A percentile compares a stretch with the other conserved stretches of the same genome.
Evolutionary conservation across 768 basidiomycete genomes (phyloP).

Genomic region (Russula lepida): DNA sequence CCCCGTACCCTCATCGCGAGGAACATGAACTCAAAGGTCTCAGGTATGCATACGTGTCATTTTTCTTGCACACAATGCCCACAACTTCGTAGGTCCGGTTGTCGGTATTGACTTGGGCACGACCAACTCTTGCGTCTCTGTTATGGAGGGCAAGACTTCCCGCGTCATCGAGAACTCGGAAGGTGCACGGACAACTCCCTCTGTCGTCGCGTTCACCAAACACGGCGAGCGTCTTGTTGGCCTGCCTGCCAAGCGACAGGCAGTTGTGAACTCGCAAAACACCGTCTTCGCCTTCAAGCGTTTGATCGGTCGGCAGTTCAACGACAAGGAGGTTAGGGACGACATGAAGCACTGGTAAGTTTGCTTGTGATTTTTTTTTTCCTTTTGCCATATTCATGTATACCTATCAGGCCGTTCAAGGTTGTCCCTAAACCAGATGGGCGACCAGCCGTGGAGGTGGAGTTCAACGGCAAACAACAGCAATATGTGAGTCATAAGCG

Average conservation of each 20-base stretch:
- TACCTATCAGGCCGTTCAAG: constrained; percentile 60
- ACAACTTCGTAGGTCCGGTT: constrained; percentile 55
- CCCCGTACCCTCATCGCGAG: constrained; percentile 72
- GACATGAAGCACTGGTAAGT: constrained; percentile 79
- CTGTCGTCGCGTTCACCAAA: constrained; percentile 97
- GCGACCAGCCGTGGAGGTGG: constrained; percentile 74
- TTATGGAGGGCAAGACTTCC: constrained; percentile 94
- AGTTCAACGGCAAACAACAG: constrained; percentile 78
- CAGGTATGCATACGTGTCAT: constrained; percentile 41
- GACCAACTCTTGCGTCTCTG: constrained; percentile 83
- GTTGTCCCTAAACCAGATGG: constrained; percentile 65
- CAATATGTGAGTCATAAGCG: constrained; percentile 49
- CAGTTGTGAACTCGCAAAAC: constrained; percentile 90
- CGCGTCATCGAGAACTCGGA: constrained; percentile 97
- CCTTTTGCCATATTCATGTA: neutral
- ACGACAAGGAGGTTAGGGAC: constrained; percentile 87
- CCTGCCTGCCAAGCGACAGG: constrained; percentile 94
- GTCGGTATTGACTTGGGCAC: constrained; percentile 96
- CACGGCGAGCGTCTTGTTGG: constrained; percentile 95
- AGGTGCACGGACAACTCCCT: constrained; percentile 96
- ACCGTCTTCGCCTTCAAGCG: constrained; percentile 94
- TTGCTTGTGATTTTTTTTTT: neutral
- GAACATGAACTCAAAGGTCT: constrained; percentile 94
- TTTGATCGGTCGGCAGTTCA: constrained; percentile 87
- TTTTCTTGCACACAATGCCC: neutral